Percentiles rank a stretch among this genome's conserved stretches.
Conservation (phyloP, 2,329 filamentous ascomycete genomes). For the Aureobasidium sp. region DNA sequence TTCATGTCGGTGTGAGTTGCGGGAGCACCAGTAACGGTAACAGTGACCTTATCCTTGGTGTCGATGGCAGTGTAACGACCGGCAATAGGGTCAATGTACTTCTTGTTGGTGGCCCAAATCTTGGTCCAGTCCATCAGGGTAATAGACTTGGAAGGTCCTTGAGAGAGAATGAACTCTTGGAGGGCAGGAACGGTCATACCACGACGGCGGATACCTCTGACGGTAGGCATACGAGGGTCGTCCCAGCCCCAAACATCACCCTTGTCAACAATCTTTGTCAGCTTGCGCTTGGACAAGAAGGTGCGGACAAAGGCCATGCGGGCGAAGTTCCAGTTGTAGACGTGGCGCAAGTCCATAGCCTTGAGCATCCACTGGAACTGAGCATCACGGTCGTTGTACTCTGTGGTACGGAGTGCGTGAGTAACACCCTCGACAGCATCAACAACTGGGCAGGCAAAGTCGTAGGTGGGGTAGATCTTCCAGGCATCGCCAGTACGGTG, state of each 20-base stretch:
- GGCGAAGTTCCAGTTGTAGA: conserved; percentile 76
- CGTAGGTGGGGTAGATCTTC: conserved; percentile 81
- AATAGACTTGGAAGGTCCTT: conserved; percentile 72
- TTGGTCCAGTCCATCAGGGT: conserved; percentile 73
- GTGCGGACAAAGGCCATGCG: conserved; percentile 75
- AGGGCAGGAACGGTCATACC: conserved; percentile 70
- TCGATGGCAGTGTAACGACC: conserved; percentile 48
- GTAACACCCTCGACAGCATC: conserved; percentile 73
- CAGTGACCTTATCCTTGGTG: conserved; percentile 62
- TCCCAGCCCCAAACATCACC: conserved; percentile 74
- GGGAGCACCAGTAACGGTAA: conserved; percentile 28
- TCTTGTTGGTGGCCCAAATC: conserved; percentile 44
- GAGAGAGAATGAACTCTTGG: conserved; percentile 72
- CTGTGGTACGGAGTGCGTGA: conserved; percentile 70
- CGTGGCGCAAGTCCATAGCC: conserved; percentile 62
- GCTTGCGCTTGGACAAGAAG: conserved; percentile 73
- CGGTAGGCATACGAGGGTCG: conserved; percentile 80
- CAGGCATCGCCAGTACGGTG: conserved; percentile 69
- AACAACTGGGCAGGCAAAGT: conserved; percentile 72
- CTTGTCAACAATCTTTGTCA: conserved; percentile 69
- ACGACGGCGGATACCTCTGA: conserved; percentile 71
- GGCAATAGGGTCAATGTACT: conserved; percentile 39
- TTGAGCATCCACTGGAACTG: conserved; percentile 79
- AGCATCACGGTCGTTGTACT: conserved; percentile 76
- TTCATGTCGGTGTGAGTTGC: conserved; percentile 60